Evolutionary conservation across 345 rosid species (phyloP), one percentile per base, ranked within the genome.

Genomic region (Pistacia integerrima): DNA sequence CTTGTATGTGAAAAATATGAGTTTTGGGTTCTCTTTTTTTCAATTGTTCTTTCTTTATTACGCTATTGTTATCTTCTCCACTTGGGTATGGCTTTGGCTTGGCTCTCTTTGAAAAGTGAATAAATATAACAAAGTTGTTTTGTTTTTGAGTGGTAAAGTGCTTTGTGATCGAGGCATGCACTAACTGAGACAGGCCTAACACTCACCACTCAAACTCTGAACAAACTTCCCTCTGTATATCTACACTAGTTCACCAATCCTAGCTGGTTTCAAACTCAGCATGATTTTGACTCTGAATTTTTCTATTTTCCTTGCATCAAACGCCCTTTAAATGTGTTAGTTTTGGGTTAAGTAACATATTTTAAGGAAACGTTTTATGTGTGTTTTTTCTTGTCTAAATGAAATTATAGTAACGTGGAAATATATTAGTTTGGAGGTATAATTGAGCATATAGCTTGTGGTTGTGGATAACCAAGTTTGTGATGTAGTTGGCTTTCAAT

Each of bases 111-210:
- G 16, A 33, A 33, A 18, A 35, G 46, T 41, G 46, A 41, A 41
- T 41, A 41, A 5, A 41, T 41, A 41, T 41, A 41, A 41, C 46
- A 41, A 41, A 41, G 46, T 41, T 41, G 8, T 41, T 41, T 64
- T 48, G 36, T 48, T 55, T 70, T 13, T 18, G 25, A n/a, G 76
- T 28, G 68, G 48, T 25, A 41, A 48, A 67, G 84, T 76, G 76
- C 76, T 11, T 17, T 62, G 70, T 69, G 69, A 80, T 70, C 78
- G 77, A 78, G 69, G 77, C 67, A 71, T 78, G 82, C 84, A 80
- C 83, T 67, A 49, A 49, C 74, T 66, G 72, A 70, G 67, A 52
- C 76, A 73, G 49, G 61, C 84, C 84, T 57, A 81, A 81, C 80
- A 17, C 41, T 35, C 58, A 35, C 64, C 81, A 74, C 81, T 69